Percentiles rank a stretch among this genome's conserved stretches.
Evolutionary conservation across 352 stramenopile genomes (phyloP).

Genomic region (Pythium aquatile): DNA sequence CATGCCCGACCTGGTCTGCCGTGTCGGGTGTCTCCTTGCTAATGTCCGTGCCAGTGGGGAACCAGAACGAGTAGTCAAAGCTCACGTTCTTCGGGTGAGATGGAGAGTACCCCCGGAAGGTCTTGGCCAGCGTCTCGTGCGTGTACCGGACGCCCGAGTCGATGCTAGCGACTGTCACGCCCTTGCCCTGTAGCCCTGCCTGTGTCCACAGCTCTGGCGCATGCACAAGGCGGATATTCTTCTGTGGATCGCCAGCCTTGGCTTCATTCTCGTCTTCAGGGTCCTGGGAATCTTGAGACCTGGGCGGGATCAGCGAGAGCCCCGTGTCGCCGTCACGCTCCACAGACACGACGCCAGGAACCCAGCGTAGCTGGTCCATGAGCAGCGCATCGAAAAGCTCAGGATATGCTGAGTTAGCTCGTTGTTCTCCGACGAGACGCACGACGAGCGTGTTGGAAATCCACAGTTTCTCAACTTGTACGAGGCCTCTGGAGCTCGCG

Average conservation of each 20-base stretch:
- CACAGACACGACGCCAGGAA: conserved; percentile 44
- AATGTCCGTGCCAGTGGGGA: conserved; percentile 46
- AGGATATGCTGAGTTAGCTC: neutral
- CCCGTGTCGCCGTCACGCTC: conserved; percentile 34
- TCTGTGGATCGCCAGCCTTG: conserved; percentile 23
- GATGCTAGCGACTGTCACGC: conserved; percentile 64
- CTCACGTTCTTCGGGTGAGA: conserved; percentile 27
- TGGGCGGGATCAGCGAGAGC: conserved; percentile 17
- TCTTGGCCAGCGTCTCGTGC: conserved; percentile 45
- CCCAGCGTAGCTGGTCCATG: conserved; percentile 24
- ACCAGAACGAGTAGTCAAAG: conserved; percentile 78
- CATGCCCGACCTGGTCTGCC: conserved; percentile 65
- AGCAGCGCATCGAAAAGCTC: conserved; percentile 22
- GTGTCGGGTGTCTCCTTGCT: conserved; percentile 61
- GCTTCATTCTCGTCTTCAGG: conserved; percentile 3
- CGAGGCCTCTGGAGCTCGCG: neutral
- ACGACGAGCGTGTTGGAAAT: conserved; percentile 61
- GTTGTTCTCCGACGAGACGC: neutral
- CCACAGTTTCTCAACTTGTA: conserved; percentile 40
- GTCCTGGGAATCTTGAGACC: neutral
- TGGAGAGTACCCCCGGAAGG: conserved; percentile 30
- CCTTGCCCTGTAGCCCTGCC: conserved; percentile 29
- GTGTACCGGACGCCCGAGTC: conserved; percentile 74
- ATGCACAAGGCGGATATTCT: conserved; percentile 50
- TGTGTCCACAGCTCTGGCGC: conserved; percentile 48